Percentiles rank a stretch among this genome's conserved stretches.
Evolutionary conservation across 768 basidiomycete genomes (phyloP).

Genomic region (Suillus occidentalis): DNA sequence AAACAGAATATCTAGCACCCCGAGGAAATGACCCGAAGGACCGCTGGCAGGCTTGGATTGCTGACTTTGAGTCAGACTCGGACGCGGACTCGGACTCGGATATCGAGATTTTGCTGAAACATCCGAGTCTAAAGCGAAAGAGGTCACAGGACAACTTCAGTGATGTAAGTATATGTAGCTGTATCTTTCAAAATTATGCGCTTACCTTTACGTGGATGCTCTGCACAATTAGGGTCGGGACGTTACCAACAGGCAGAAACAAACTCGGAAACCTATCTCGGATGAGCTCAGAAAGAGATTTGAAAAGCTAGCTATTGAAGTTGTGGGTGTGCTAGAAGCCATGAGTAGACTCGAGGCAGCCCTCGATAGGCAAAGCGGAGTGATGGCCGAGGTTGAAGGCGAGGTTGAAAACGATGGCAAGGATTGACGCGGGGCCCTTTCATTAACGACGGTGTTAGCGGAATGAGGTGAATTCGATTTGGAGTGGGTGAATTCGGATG

Average conservation of each 20-base stretch:
- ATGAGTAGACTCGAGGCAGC: neutral
- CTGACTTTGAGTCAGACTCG: too few species aligned
- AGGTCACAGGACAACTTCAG: neutral
- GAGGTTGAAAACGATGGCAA: neutral
- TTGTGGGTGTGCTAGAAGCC: neutral
- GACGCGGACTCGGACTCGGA: too few species aligned
- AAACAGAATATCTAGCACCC: too few species aligned
- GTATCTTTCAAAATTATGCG: neutral
- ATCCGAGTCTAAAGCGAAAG: neutral
- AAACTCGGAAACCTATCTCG: too few species aligned
- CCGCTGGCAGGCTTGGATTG: too few species aligned
- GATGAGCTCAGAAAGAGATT: too few species aligned
- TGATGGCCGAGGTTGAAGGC: neutral
- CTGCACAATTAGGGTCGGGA: neutral
- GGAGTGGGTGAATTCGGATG: slow-evolving; percentile 35
- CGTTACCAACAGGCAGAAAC: neutral
- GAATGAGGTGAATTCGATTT: slow-evolving; percentile 30
- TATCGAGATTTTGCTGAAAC: too few species aligned
- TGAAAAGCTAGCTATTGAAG: too few species aligned
- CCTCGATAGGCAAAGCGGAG: neutral
- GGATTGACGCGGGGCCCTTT: neutral
- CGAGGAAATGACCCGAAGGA: too few species aligned
- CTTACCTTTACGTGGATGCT: neutral
- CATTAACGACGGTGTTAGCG: slow-evolving; percentile 24
- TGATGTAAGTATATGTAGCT: neutral